These are phyloP conservation scores for Cercospora sp. DNA, from an alignment of 2,329 filamentous ascomycete species.

Conservation along the genomic window DNA sequence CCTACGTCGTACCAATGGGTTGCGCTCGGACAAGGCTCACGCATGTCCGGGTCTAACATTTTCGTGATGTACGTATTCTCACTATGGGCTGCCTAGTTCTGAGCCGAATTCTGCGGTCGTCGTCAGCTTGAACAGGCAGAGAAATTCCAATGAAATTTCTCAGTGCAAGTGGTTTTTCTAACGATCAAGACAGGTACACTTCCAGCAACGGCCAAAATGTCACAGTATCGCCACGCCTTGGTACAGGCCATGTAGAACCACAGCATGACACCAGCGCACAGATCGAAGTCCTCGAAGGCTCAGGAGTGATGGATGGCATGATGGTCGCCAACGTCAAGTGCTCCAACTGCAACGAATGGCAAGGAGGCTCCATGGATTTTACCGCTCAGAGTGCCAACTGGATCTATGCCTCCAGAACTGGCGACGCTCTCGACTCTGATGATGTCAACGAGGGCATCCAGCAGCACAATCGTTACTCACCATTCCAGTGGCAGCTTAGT, in stretches of 20 bases:
- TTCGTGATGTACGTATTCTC: conserved; percentile 52
- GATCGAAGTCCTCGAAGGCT: conserved; percentile 55
- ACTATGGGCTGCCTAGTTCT: not conserved
- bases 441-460: conserved; percentile 46
- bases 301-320: conserved; percentile 53
- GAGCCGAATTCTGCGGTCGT: not conserved
- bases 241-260: conserved; percentile 49
- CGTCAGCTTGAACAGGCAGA: not conserved
- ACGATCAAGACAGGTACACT: conserved; percentile 40
- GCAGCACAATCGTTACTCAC: conserved; percentile 47
- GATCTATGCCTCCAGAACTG: conserved; percentile 54
- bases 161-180: not conserved
- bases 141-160: no score
- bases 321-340: conserved; percentile 61
- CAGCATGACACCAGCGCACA: conserved; percentile 45
- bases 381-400: conserved; percentile 46
- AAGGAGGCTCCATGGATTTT: conserved; percentile 55
- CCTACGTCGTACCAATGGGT: conserved; percentile 57
- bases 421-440: conserved; percentile 52
- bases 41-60: conserved; percentile 59
- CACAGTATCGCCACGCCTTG: conserved; percentile 57
- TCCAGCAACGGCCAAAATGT: conserved; percentile 55
- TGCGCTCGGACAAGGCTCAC: conserved; percentile 56
- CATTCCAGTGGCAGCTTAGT: conserved; percentile 52
- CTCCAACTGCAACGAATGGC: conserved; percentile 56